Evolutionary conservation across 805 yeast species (phyloP).

Genomic region (Myxozyma kluyveri): DNA sequence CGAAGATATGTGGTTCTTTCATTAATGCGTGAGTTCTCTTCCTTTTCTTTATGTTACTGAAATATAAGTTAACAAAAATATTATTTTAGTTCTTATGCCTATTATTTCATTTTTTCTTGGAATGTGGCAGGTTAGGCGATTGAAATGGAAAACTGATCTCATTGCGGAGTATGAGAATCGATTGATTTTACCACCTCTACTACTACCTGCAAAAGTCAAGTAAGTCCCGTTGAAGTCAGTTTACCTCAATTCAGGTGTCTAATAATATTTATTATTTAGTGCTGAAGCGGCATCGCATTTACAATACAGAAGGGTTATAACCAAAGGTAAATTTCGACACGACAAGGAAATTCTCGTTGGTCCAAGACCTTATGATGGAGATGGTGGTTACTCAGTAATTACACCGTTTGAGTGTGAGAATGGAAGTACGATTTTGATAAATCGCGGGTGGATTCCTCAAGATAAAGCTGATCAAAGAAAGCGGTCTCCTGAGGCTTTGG

Average conservation of each 20-base stretch:
- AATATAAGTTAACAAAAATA: not conserved
- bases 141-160: constrained; percentile 82
- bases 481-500: constrained; percentile 58
- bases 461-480: constrained; percentile 59
- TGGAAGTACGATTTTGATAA: constrained; percentile 74
- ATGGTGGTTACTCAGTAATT: constrained; percentile 72
- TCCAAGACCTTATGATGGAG: constrained; percentile 72
- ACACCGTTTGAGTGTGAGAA: constrained; percentile 81
- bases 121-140: constrained; percentile 84
- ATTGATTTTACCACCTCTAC: constrained; percentile 67
- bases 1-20: constrained; percentile 9
- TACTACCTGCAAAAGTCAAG: constrained; percentile 52
- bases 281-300: constrained; percentile 67
- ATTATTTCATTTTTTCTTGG: constrained; percentile 81
- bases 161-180: constrained; percentile 82
- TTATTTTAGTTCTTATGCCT: constrained; percentile 65
- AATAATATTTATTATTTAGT: constrained; percentile 38
- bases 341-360: constrained; percentile 88
- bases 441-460: constrained; percentile 88
- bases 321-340: constrained; percentile 77
- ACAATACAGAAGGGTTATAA: constrained; percentile 76
- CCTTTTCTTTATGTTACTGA: not conserved
- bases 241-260: not conserved
- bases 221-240: constrained; percentile 1
- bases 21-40: constrained; percentile 12